Evolutionary conservation across 1,139 yeast species (phyloP).

Genomic region (Casaregolazyma suthepensis): DNA sequence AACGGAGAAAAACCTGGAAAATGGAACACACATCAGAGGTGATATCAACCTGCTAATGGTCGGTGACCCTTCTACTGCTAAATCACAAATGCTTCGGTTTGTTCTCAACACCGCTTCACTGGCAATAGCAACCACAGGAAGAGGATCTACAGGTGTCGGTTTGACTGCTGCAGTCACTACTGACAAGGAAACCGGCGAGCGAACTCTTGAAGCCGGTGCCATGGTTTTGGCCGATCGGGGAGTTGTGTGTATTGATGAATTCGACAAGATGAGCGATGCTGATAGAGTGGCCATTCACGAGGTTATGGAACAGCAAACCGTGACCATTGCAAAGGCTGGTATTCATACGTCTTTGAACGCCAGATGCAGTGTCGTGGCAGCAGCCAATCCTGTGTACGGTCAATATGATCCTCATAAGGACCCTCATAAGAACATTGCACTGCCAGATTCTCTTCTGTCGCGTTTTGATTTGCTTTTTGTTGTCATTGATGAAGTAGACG

Average conservation of each 20-base stretch:
- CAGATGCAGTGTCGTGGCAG: constrained; percentile 94
- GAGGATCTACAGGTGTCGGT: constrained; percentile 99
- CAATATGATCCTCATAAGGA: constrained; percentile 95
- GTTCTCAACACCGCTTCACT: constrained; percentile 90
- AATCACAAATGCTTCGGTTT: constrained; percentile 89
- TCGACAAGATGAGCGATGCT: constrained; percentile 94
- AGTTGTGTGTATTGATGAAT: constrained; percentile 95
- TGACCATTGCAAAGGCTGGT: constrained; percentile 97
- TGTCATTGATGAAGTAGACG: constrained; percentile 92
- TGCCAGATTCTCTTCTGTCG: constrained; percentile 92
- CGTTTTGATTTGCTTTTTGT: constrained; percentile 95
- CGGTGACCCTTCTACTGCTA: constrained; percentile 98
- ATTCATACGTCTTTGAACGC: constrained; percentile 96
- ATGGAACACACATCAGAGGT: constrained; percentile 97
- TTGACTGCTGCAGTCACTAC: constrained; percentile 97
- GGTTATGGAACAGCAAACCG: constrained; percentile 99
- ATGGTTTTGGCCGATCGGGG: constrained; percentile 99
- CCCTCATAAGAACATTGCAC: constrained; percentile 93
- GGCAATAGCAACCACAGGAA: constrained; percentile 98
- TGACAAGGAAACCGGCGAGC: constrained; percentile 95
- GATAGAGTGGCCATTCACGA: constrained; percentile 98
- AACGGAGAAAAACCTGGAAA: constrained; percentile 85
- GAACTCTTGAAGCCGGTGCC: constrained; percentile 97
- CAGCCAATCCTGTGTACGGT: constrained; percentile 97
- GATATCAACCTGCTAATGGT: constrained; percentile 94